These are phyloP conservation scores for Przewalskia tangutica DNA, from an alignment of 257 asterid species.

Conservation along the genomic window DNA sequence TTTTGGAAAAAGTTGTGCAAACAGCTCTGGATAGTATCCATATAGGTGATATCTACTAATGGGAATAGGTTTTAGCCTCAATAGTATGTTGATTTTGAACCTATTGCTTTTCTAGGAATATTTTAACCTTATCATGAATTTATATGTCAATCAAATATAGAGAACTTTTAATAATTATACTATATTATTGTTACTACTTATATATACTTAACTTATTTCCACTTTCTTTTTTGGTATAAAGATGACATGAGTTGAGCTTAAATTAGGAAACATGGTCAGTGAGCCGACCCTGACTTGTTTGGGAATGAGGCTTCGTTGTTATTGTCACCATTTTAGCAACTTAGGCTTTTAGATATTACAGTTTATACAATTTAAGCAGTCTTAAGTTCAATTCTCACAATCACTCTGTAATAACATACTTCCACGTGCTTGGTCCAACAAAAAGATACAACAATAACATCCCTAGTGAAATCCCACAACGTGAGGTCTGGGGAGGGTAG, in stretches of 20 bases:
- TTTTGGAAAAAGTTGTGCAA: not conserved
- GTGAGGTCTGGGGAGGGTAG: no score
- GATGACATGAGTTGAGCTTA: not conserved
- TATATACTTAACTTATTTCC: not conserved
- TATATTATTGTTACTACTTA: not conserved
- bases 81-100: not conserved
- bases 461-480: no score
- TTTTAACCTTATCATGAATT: not conserved
- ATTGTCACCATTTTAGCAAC: not conserved
- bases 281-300: not conserved
- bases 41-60: not conserved
- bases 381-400: not conserved
- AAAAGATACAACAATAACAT: no score
- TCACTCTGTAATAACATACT: not conserved
- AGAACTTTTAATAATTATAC: not conserved
- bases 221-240: not conserved
- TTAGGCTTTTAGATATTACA: not conserved
- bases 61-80: not conserved
- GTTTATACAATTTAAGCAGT: not conserved
- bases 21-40: not conserved
- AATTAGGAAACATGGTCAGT: not conserved
- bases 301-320: not conserved
- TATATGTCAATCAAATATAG: not conserved
- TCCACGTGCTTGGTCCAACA: not conserved
- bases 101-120: not conserved